Conservation (phyloP, 192 early-diverging fungal species). For the Rhizoclosmatium globosum region DNA sequence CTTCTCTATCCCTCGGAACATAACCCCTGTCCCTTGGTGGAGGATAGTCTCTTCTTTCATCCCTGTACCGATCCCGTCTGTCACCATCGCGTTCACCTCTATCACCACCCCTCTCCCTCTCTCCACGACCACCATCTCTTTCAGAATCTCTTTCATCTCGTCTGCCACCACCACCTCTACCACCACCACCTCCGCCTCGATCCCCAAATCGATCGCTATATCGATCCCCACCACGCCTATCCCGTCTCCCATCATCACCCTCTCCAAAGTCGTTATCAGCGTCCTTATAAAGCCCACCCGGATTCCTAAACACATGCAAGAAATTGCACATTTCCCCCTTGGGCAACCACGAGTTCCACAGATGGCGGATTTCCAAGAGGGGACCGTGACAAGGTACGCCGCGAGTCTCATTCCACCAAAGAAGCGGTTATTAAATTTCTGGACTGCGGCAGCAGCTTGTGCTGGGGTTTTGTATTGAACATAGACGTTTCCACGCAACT, state of each 20-base stretch:
- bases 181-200: not conserved
- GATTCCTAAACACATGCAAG: slow-evolving; percentile 52
- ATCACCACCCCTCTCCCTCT: not conserved
- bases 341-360: slow-evolving; percentile 50
- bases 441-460: slow-evolving; percentile 44
- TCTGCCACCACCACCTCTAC: not conserved
- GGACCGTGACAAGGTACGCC: slow-evolving; percentile 46
- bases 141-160: not conserved
- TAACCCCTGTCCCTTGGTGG: too few species aligned
- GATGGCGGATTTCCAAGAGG: slow-evolving; percentile 56
- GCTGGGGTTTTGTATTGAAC: slow-evolving; percentile 53
- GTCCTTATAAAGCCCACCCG: slow-evolving; percentile 45
- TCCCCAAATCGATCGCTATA: not conserved
- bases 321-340: slow-evolving; percentile 54
- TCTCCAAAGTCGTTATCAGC: slow-evolving; percentile 48
- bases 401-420: slow-evolving; percentile 50
- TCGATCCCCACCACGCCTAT: not conserved
- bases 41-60: not conserved
- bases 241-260: not conserved
- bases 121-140: not conserved
- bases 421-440: slow-evolving; percentile 47
- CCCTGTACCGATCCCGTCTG: not conserved
- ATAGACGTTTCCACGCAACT: slow-evolving; percentile 58
- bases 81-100: not conserved
- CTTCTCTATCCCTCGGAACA: not conserved